These are phyloP conservation scores for Hanseniaspora uvarum DNA, from an alignment of 1,139 yeast genomes.

Conservation along the genomic window DNA sequence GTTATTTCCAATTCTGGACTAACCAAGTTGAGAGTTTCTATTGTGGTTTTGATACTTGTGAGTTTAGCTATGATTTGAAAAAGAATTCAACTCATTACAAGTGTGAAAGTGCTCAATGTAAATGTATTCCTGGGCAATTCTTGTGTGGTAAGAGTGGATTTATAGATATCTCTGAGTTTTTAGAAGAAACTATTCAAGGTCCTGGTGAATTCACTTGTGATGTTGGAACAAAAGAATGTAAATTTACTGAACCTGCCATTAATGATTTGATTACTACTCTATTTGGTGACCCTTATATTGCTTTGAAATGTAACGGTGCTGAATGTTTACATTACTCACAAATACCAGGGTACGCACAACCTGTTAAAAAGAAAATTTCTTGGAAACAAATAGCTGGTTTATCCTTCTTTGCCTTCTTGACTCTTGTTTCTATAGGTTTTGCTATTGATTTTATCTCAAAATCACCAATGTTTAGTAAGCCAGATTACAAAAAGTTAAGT, in stretches of 20 bases:
- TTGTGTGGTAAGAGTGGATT: slow-evolving; percentile 90
- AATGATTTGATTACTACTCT: slow-evolving; percentile 79
- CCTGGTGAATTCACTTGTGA: slow-evolving; percentile 90
- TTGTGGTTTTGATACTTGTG: slow-evolving; percentile 69
- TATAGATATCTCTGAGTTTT: slow-evolving; percentile 84
- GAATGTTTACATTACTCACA: slow-evolving; percentile 90
- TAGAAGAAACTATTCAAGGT: slow-evolving; percentile 79
- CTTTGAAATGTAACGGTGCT: slow-evolving; percentile 68
- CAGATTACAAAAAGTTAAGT: slow-evolving; percentile 8
- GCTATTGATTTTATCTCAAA: slow-evolving; percentile 46
- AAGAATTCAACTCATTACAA: slow-evolving; percentile 63
- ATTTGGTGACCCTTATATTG: slow-evolving; percentile 85
- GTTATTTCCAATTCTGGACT: slow-evolving; percentile 95
- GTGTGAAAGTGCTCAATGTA: slow-evolving; percentile 68
- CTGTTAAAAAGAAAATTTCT: slow-evolving; percentile 47
- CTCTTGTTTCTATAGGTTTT: slow-evolving; percentile 27
- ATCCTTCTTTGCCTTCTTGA: slow-evolving; percentile 33
- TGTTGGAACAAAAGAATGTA: slow-evolving; percentile 48
- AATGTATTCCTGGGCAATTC: slow-evolving; percentile 86
- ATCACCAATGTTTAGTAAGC: slow-evolving; percentile 49
- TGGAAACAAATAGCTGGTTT: slow-evolving; percentile 41
- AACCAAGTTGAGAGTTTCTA: slow-evolving; percentile 80
- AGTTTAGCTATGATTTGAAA: slow-evolving; percentile 52
- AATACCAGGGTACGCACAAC: slow-evolving; percentile 76
- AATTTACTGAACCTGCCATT: slow-evolving; percentile 91